Evolutionary conservation across 257 asterid genomes (phyloP), one percentile per base, ranked within the genome.

Genomic region (Haberlea rhodopensis): DNA sequence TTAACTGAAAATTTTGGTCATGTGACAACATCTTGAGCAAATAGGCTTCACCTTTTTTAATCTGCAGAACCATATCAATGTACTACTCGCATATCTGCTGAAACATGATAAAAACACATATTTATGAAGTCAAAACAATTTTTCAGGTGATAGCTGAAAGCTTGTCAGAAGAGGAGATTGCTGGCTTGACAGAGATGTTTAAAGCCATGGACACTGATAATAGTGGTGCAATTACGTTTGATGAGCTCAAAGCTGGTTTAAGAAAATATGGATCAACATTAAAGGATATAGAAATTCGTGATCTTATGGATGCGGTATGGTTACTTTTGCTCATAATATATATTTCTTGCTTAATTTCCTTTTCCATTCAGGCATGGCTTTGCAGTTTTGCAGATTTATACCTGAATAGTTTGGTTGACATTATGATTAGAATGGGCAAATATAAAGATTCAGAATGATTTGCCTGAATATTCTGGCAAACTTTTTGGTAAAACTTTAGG

Each of bases 191-290:
- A 71, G 96, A 85, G 82, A 90, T 90, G 97, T 90, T 90, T 76
- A 79, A 66, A 78, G 87, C 96, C 72, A 87, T 90, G 97, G 97
- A 90, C 78, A 84, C 95, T 64, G 97, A 90, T 75, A 85, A 81
- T 62, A 90, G 97, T 53, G 97, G 97, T 55, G 89, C 97, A 59
- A 90, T 90, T 66, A 90, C 97, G 70, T 90, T 87, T 73, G 97
- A 90, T 64, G 97, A 90, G 78, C 96, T 90, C 65, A 87, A 90
- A 80, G 89, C 82, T 80, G 97, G 97, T 70, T 79, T 90, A 80
- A 85, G 90, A 75, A 90, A 90, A 69, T 87, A 90, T 20, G 97
- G 97, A 55, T 90, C 97, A 43, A 87, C 97, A 59, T 74, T 90
- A 51, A 90, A 87, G 80, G 97, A 90, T 71, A 80, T 70, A 51